phyloP scores from a whole-genome alignment of 2,329 filamentous ascomycete genomes.

The Ophiocordyceps camponoti-saundersi region DNA sequence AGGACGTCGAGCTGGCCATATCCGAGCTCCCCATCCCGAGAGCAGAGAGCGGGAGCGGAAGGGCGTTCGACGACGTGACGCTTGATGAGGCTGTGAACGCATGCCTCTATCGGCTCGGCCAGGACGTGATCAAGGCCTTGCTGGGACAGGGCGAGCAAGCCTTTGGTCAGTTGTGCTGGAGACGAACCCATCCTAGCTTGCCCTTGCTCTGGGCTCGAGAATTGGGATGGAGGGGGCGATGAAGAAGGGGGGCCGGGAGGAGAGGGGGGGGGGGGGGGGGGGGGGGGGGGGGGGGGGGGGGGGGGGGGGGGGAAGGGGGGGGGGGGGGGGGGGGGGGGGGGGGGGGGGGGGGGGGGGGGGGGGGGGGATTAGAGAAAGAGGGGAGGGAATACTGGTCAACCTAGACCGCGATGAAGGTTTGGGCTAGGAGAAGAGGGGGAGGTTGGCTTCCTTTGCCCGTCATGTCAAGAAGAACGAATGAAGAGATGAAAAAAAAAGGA shows the following conservation, averaged over 20 bases:
- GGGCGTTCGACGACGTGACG: not conserved
- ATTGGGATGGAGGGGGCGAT: not conserved
- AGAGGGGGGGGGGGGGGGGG: not conserved
- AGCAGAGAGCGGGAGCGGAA: constrained; percentile 1
- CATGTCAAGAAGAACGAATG: not conserved
- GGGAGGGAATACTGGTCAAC: not conserved
- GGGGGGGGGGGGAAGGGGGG: not conserved
- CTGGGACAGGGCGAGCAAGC: not conserved
- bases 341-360: not conserved
- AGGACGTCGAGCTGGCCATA: constrained; percentile 1
- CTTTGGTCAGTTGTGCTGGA: not conserved
- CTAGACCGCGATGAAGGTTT: not conserved
- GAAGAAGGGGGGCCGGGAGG: not conserved
- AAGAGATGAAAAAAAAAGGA: not conserved
- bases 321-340: not conserved
- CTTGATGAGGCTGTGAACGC: constrained; percentile 2
- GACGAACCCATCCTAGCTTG: not conserved
- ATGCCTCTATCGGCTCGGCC: constrained; percentile 1
- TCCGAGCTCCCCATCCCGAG: constrained; percentile 2
- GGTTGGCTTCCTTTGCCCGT: not conserved
- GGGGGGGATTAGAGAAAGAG: not conserved
- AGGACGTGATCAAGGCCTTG: not conserved
- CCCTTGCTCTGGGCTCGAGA: not conserved
- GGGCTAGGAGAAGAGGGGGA: not conserved
- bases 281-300: not conserved